Evolutionary conservation across 148 eudicot species (phyloP).

Genomic region (Spergularia marina): DNA sequence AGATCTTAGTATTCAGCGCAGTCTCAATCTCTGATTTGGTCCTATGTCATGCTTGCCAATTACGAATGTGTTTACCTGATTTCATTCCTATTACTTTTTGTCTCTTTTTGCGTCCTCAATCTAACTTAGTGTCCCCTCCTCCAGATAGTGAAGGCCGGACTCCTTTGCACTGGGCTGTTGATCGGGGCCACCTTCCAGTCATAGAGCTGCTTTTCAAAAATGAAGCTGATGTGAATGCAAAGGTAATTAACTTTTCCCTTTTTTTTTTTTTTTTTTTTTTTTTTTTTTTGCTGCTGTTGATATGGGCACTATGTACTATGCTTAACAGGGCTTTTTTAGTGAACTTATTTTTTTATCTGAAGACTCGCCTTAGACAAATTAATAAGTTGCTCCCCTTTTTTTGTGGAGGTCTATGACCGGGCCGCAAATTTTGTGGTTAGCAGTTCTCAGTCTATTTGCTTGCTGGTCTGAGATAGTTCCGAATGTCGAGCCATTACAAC

Average conservation of each 20-base stretch:
- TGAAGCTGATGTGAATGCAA: slow-evolving; percentile 72
- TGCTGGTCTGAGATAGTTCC: background rate
- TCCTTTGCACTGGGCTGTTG: slow-evolving; percentile 98
- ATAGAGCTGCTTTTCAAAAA: slow-evolving; percentile 61
- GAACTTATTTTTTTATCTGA: background rate
- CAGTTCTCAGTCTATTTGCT: background rate
- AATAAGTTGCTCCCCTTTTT: background rate
- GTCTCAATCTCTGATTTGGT: background rate
- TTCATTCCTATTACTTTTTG: background rate
- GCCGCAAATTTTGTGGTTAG: background rate
- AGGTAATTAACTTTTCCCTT: slow-evolving; percentile 38
- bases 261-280: too few species aligned
- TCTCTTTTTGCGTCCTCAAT: background rate
- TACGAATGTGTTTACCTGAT: background rate
- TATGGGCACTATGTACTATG: background rate
- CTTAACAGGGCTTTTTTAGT: background rate
- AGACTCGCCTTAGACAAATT: background rate
- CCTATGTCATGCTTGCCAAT: background rate
- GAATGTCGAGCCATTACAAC: background rate
- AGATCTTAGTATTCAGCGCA: slow-evolving; percentile 1
- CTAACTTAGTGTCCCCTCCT: background rate
- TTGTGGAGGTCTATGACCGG: background rate
- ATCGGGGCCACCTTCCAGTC: slow-evolving; percentile 73
- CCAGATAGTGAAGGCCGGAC: slow-evolving; percentile 98
- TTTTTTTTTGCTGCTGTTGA: background rate